phyloP scores from a whole-genome alignment of 148 eudicot genomes.

The Dysphania ambrosioides region DNA sequence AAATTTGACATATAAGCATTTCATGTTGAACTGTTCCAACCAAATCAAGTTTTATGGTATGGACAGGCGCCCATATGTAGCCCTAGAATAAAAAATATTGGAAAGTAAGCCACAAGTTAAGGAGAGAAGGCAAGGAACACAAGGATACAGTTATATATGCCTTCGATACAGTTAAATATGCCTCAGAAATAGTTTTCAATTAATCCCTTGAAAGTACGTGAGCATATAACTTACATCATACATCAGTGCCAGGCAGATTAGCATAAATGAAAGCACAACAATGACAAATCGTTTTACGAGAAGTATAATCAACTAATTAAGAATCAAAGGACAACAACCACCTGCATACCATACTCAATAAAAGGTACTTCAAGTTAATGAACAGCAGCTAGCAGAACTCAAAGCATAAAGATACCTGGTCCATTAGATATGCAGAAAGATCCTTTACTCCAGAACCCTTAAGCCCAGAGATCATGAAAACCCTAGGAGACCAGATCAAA shows the following conservation, averaged over 20 bases:
- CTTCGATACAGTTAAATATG: no score
- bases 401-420: constrained; percentile 51
- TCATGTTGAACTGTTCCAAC: no score
- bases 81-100: background rate
- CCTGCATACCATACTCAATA: background rate
- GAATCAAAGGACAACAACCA: background rate
- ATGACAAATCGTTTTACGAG: background rate
- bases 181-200: no score
- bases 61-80: background rate
- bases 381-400: background rate
- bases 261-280: background rate
- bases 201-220: background rate
- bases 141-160: background rate
- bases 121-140: background rate
- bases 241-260: no score
- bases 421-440: constrained; percentile 58
- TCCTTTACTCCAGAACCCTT: constrained; percentile 94
- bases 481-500: constrained; percentile 38
- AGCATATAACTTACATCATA: no score
- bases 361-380: background rate
- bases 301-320: background rate
- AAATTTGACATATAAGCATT: background rate
- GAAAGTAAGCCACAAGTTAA: background rate
- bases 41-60: background rate
- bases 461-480: constrained; percentile 86